phyloP scores from a whole-genome alignment of 805 yeast genomes.

The Sporopachydermia lactativora region DNA sequence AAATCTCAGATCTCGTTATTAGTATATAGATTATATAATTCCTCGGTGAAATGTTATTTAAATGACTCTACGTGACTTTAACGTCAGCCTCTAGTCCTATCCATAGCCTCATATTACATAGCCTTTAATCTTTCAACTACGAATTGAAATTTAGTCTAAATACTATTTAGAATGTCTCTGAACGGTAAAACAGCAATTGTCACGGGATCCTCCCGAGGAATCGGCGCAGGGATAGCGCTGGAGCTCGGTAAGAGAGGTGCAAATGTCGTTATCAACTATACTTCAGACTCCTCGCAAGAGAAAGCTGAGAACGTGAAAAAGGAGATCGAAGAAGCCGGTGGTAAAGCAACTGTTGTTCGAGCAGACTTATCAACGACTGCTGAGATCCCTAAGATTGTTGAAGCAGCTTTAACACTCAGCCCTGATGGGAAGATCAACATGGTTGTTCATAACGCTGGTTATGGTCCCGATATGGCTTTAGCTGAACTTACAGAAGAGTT shows the following conservation, averaged over 20 bases:
- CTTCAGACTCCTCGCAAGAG: slow-evolving; percentile 8
- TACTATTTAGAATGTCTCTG: slow-evolving; percentile 7
- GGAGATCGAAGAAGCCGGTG: slow-evolving; percentile 16
- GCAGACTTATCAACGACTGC: slow-evolving; percentile 11
- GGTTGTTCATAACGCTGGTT: slow-evolving; percentile 23
- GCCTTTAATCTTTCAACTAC: too few species aligned
- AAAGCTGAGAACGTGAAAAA: slow-evolving; percentile 7
- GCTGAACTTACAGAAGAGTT: slow-evolving; percentile 7
- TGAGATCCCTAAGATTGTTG: neutral
- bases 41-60: too few species aligned
- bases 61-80: too few species aligned
- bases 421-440: slow-evolving; percentile 15
- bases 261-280: slow-evolving; percentile 24
- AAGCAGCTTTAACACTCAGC: neutral
- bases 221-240: slow-evolving; percentile 29
- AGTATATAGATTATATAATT: too few species aligned
- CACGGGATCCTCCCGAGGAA: slow-evolving; percentile 34
- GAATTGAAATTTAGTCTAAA: too few species aligned
- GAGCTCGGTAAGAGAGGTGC: slow-evolving; percentile 30
- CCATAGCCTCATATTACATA: too few species aligned
- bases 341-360: slow-evolving; percentile 15
- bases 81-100: too few species aligned
- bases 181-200: slow-evolving; percentile 25
- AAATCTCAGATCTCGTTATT: too few species aligned
- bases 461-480: slow-evolving; percentile 5